These are phyloP conservation scores for Globisporangium mamillatum DNA, from an alignment of 352 stramenopile genomes.

Conservation along the genomic window DNA sequence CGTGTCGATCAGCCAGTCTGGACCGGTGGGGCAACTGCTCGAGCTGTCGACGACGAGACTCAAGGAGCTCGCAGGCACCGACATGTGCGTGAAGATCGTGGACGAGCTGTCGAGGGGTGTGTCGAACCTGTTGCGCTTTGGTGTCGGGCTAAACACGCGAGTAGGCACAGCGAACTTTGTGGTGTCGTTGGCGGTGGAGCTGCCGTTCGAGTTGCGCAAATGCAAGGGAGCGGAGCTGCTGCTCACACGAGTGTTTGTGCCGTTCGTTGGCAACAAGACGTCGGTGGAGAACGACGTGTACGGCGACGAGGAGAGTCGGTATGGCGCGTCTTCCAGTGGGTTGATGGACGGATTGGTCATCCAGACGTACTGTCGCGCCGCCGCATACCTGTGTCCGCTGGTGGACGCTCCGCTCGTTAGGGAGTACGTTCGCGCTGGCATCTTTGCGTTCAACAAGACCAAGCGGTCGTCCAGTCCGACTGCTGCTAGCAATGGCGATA, in stretches of 20 bases:
- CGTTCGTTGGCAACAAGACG: slow-evolving; percentile 54
- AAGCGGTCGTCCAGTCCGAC: neutral
- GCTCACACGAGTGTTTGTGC: slow-evolving; percentile 51
- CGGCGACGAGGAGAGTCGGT: slow-evolving; percentile 58
- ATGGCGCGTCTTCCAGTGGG: slow-evolving; percentile 24
- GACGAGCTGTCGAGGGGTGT: slow-evolving; percentile 49
- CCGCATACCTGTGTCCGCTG: slow-evolving; percentile 67
- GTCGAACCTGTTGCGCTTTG: slow-evolving; percentile 60
- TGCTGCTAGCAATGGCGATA: neutral
- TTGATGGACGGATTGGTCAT: slow-evolving; percentile 62
- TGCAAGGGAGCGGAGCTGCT: slow-evolving; percentile 57
- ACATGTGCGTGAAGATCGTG: slow-evolving; percentile 47
- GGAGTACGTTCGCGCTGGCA: slow-evolving; percentile 60
- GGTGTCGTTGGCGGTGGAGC: slow-evolving; percentile 55
- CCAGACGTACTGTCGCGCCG: slow-evolving; percentile 70
- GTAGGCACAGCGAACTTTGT: slow-evolving; percentile 80
- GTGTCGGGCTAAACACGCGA: slow-evolving; percentile 78
- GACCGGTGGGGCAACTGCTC: slow-evolving; percentile 70
- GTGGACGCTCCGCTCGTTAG: slow-evolving; percentile 40
- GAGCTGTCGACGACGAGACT: slow-evolving; percentile 55
- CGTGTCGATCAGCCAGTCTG: slow-evolving; percentile 70
- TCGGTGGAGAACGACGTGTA: slow-evolving; percentile 71
- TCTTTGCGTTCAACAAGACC: slow-evolving; percentile 52
- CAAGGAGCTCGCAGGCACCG: slow-evolving; percentile 42
- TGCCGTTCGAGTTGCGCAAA: slow-evolving; percentile 72